These are phyloP conservation scores for Zymoseptoria crescenta DNA, from an alignment of 2,329 filamentous ascomycete genomes.

Conservation along the genomic window DNA sequence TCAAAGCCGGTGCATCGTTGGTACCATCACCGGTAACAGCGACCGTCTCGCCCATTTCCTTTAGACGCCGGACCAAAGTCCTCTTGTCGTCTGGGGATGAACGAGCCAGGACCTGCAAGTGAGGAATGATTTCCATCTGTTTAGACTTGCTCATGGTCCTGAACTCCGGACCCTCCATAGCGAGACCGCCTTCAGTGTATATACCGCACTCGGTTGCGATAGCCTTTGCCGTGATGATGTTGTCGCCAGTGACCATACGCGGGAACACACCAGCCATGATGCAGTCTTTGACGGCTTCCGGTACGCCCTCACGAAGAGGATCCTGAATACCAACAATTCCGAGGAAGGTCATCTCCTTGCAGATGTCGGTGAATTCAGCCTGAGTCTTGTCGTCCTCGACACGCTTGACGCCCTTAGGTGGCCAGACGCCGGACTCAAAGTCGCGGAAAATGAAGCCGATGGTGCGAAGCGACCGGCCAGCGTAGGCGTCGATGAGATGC, in stretches of 20 bases:
- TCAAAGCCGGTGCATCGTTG: slow-evolving; percentile 58
- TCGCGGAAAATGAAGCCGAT: slow-evolving; percentile 80
- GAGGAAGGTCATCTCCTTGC: slow-evolving; percentile 65
- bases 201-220: slow-evolving; percentile 70
- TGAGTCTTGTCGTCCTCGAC: slow-evolving; percentile 55
- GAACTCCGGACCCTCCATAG: slow-evolving; percentile 40
- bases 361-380: slow-evolving; percentile 59
- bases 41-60: slow-evolving; percentile 58
- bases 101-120: slow-evolving; percentile 59
- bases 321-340: slow-evolving; percentile 69
- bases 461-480: slow-evolving; percentile 70
- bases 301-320: slow-evolving; percentile 60
- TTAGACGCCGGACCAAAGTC: slow-evolving; percentile 55
- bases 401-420: slow-evolving; percentile 55
- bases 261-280: slow-evolving; percentile 62
- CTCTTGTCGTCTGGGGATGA: slow-evolving; percentile 65
- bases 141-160: slow-evolving; percentile 36
- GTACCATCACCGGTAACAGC: slow-evolving; percentile 61
- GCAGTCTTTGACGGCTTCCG: slow-evolving; percentile 59
- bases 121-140: slow-evolving; percentile 50
- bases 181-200: slow-evolving; percentile 36
- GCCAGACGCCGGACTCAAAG: slow-evolving; percentile 63
- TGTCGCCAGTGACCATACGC: slow-evolving; percentile 69
- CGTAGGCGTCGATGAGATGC: slow-evolving; percentile 67
- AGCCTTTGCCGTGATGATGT: slow-evolving; percentile 62